These are phyloP conservation scores for Vitis vinifera DNA, from an alignment of 164 flowering plant species.

Conservation along the genomic window ASM3070453v1 NC_081822.1:426001-426500, in stretches of 20 bases:
- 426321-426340: conserved; percentile 7
- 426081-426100: neutral
- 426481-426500: conserved; percentile 51
- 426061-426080: conserved; percentile 16
- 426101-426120: neutral
- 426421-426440: conserved; percentile 11
- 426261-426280: conserved; percentile 36
- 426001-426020: no score
- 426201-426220: conserved; percentile 48
- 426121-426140: neutral
- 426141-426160: conserved; percentile 5
- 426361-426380: no score
- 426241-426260: conserved; percentile 1
- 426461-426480: conserved; percentile 19
- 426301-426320: neutral
- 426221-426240: conserved; percentile 7
- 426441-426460: neutral
- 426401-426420: neutral
- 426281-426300: conserved; percentile 26
- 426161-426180: conserved; percentile 17
- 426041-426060: conserved; percentile 5
- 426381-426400: no score
- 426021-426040: neutral
- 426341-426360: conserved; percentile 17
- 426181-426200: conserved; percentile 43